Conservation (phyloP, 2,329 filamentous ascomycete genomes). For the Claviceps quebecensis region DNA sequence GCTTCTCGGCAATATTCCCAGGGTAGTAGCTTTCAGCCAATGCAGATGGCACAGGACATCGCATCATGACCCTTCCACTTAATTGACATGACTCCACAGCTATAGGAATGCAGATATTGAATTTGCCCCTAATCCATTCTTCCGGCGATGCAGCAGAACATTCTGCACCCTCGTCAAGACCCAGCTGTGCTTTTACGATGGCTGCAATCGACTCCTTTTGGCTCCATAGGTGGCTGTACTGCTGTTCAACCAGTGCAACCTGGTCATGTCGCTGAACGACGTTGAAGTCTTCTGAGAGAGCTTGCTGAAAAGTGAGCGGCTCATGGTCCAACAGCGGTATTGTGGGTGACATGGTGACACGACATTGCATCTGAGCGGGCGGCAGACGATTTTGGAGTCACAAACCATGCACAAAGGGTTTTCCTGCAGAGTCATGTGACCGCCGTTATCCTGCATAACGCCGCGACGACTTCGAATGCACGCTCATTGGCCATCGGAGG, state of each 20-base stretch:
- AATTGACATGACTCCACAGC: slow-evolving; percentile 12
- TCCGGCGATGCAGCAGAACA: slow-evolving; percentile 12
- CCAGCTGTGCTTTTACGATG: slow-evolving; percentile 13
- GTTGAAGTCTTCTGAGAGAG: neutral
- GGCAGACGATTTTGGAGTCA: neutral
- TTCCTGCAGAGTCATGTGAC: neutral
- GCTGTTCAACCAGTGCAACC: neutral
- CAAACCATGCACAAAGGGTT: neutral
- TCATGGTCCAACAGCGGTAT: slow-evolving; percentile 1
- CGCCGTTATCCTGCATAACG: neutral
- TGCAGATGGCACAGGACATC: slow-evolving; percentile 20
- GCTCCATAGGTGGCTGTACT: slow-evolving; percentile 1
- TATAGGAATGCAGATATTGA: slow-evolving; percentile 21
- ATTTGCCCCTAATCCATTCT: slow-evolving; percentile 19
- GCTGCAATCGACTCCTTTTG: slow-evolving; percentile 8
- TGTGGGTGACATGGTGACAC: neutral
- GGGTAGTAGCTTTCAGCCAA: slow-evolving; percentile 23
- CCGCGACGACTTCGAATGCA: too few species aligned
- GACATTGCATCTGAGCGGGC: neutral
- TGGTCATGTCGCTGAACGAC: slow-evolving; percentile 1
- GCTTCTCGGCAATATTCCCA: slow-evolving; percentile 29
- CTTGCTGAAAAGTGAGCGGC: neutral
- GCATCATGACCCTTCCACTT: slow-evolving; percentile 14
- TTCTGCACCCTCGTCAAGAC: slow-evolving; percentile 10
- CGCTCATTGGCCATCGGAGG: too few species aligned